These are phyloP conservation scores for Globisporangium abappressorium DNA, from an alignment of 352 stramenopile genomes.

Conservation along the genomic window DNA sequence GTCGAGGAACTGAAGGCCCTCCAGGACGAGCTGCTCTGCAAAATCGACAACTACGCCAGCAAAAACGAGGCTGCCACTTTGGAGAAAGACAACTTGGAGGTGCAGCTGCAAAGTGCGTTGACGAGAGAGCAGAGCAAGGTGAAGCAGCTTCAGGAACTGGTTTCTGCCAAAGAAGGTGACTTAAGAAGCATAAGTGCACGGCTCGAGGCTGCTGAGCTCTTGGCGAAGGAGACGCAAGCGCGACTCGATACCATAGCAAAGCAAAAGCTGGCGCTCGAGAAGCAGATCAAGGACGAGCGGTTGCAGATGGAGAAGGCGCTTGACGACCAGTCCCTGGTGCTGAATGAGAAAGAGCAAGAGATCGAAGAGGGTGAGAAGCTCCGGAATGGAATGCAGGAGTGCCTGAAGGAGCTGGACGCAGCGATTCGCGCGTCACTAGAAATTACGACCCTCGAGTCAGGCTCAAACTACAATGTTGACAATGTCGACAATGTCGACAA, in stretches of 20 bases:
- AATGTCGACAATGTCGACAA: not conserved
- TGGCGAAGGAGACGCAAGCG: slow-evolving; percentile 10
- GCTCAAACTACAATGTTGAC: too few species aligned
- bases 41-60: slow-evolving; percentile 45
- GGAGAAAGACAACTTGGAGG: slow-evolving; percentile 30
- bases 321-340: slow-evolving; percentile 17
- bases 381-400: slow-evolving; percentile 26
- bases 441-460: slow-evolving; percentile 9
- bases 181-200: slow-evolving; percentile 5
- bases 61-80: slow-evolving; percentile 26
- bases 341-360: slow-evolving; percentile 17
- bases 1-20: slow-evolving; percentile 62
- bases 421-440: slow-evolving; percentile 19
- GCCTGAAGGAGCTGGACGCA: slow-evolving; percentile 35
- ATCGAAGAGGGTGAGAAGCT: slow-evolving; percentile 16
- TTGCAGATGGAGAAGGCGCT: slow-evolving; percentile 18
- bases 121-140: slow-evolving; percentile 18
- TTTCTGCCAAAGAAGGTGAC: slow-evolving; percentile 6
- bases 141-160: slow-evolving; percentile 3
- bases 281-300: slow-evolving; percentile 17
- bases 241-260: slow-evolving; percentile 19
- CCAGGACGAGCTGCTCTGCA: slow-evolving; percentile 64
- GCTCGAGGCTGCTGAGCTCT: slow-evolving; percentile 11
- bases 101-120: slow-evolving; percentile 18
- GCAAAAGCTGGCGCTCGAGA: slow-evolving; percentile 20